Evolutionary conservation across 148 eudicot genomes (phyloP).

Genomic region (Rhododendron molle): DNA sequence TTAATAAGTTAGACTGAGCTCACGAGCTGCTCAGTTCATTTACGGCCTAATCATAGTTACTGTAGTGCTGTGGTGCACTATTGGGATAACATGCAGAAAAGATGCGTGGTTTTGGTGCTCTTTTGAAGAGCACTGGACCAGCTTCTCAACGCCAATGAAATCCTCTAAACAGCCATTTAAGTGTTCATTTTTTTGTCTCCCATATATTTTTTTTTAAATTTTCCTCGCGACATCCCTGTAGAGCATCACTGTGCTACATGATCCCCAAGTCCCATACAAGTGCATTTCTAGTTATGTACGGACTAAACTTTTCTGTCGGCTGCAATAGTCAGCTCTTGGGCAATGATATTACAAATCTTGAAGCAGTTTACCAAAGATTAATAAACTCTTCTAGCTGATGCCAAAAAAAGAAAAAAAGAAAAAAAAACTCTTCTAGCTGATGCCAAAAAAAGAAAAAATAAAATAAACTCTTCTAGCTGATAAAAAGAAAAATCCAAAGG

Average conservation of each 20-base stretch:
- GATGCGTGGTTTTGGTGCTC: not conserved
- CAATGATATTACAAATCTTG: not conserved
- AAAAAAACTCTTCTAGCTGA: not conserved
- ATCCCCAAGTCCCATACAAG: not conserved
- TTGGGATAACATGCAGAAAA: not conserved
- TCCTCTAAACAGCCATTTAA: not conserved
- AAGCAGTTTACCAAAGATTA: not conserved
- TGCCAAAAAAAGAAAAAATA: not conserved
- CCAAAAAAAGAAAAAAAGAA: not conserved
- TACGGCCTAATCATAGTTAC: not conserved
- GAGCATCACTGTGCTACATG: not conserved
- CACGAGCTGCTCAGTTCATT: accelerated
- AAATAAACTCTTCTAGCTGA: not conserved
- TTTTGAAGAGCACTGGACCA: not conserved
- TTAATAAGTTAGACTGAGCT: too few relatives aligned
- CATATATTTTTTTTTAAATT: not conserved
- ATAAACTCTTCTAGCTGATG: not conserved
- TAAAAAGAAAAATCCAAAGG: not conserved
- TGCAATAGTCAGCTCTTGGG: not conserved
- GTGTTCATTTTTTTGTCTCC: too few relatives aligned
- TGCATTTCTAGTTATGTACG: too few relatives aligned
- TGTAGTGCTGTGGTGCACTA: not conserved
- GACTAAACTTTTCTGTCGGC: not conserved
- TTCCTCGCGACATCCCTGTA: not conserved
- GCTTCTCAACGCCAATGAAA: not conserved